Evolutionary conservation across 2,329 filamentous ascomycete species (phyloP), one percentile per base, ranked within the genome.

Genomic region (Penicillium sp.): DNA sequence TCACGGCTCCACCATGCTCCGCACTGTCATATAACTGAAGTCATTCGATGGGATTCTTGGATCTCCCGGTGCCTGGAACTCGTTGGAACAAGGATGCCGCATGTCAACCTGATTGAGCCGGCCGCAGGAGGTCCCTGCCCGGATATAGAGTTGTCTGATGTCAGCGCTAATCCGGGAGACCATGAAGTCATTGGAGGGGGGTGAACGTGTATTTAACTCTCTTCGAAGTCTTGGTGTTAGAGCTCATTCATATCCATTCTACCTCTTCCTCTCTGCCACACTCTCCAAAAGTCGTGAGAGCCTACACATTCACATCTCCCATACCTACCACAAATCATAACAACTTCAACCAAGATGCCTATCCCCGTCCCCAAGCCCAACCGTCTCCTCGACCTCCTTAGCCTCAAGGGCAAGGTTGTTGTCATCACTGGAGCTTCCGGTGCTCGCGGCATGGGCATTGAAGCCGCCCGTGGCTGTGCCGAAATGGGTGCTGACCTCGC

Each of bases 381-480:
- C 7, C 64, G 56, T 49, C 67, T 77, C 56, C 55, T 75, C 44
- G 73, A 75, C 55, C 72, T 77, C 21, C 71, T 82, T 48, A 78
- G 77, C 58, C 78, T 80, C 21, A 76, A 79, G 52, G 79, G 79
- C 63, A 75, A 75, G 56, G 74, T 75, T 5, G 74, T 79, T 22
- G 70, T 81, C 3, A 69, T 82, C 14, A 81, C 80, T 24, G 77
- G 77, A 49, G 80, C 77, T 10, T 75, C 75, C 16, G 86, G 85
- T 9, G 83, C 89, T 52, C 84, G 83, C 56, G 86, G 86, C 52
- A 88, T 88, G 77, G 86, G 86, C 56, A 86, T 86, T 56, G 85
- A 87, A 71, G 85, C 84, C 56, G 85, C 85, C 47, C 84, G 84
- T 47, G 84, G 83, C 62, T 84, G 81, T 68, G 84, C 84, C 57